Evolutionary conservation across 805 yeast genomes (phyloP).

Genomic region (Zygosaccharomyces rouxii): DNA sequence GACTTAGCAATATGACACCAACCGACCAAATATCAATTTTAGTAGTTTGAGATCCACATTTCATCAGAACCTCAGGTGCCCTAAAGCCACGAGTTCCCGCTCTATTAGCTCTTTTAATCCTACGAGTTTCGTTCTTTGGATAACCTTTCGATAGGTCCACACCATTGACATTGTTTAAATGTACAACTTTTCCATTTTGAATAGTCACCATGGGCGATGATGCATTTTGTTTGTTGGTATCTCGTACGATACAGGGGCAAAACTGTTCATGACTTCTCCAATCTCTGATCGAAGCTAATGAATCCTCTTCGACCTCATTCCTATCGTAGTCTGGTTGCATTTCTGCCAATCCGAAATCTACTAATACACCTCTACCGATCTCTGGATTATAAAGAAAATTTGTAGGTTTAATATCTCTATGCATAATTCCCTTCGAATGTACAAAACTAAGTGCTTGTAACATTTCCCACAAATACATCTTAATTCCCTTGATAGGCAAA

Average conservation of each 20-base stretch:
- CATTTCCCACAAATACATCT: constrained; percentile 72
- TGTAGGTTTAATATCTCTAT: constrained; percentile 87
- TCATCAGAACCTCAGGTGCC: constrained; percentile 88
- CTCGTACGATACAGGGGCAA: constrained; percentile 57
- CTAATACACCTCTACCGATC: constrained; percentile 75
- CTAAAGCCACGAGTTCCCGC: constrained; percentile 96
- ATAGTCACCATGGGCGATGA: constrained; percentile 27
- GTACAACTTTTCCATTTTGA: constrained; percentile 32
- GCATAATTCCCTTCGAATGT: constrained; percentile 75
- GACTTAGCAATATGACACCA: constrained; percentile 78
- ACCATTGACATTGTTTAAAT: constrained; percentile 33
- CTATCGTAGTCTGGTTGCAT: constrained; percentile 34
- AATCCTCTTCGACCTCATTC: constrained; percentile 13
- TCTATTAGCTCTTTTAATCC: constrained; percentile 89
- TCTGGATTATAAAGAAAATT: constrained; percentile 63
- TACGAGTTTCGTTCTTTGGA: constrained; percentile 81
- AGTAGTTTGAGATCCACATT: constrained; percentile 77
- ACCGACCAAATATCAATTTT: constrained; percentile 91
- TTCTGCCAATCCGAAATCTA: constrained; percentile 92
- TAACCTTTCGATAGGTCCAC: constrained; percentile 56
- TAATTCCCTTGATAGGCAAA: constrained; percentile 73
- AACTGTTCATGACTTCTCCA: constrained; percentile 31
- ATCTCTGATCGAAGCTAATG: constrained; percentile 15
- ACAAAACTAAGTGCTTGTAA: constrained; percentile 64
- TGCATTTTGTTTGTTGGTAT: constrained; percentile 9